Conservation (phyloP, 1,284 basidiomycete genomes). For the Ganoderma resinaceum region DNA sequence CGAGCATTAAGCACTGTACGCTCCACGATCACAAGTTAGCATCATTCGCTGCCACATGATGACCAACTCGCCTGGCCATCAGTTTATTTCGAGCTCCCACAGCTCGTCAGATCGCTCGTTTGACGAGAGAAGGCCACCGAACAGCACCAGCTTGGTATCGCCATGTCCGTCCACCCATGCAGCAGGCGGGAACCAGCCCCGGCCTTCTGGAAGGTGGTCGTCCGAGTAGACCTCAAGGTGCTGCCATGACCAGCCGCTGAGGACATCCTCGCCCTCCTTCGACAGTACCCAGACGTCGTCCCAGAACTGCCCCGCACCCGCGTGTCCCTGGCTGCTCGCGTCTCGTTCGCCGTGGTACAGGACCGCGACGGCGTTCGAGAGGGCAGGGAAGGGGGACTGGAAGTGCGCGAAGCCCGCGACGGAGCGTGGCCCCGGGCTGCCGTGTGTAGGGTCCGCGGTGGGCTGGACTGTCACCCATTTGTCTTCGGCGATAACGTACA, state of each 20-base stretch:
- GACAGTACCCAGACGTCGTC: conserved; percentile 42
- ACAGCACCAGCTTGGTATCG: conserved; percentile 29
- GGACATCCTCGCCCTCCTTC: conserved; percentile 21
- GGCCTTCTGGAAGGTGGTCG: conserved; percentile 29
- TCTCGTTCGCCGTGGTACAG: conserved; percentile 43
- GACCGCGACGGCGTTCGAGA: conserved; percentile 35
- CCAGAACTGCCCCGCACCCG: conserved; percentile 44
- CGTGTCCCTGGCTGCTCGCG: conserved; percentile 42
- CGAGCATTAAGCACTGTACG: neutral
- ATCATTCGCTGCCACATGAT: neutral
- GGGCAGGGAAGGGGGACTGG: conserved; percentile 20
- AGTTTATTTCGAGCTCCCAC: conserved; percentile 35
- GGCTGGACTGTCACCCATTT: conserved; percentile 36
- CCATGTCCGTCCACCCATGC: conserved; percentile 30
- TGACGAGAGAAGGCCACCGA: conserved; percentile 34
- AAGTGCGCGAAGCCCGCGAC: conserved; percentile 39
- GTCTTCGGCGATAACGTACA: conserved; percentile 37
- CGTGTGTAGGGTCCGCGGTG: conserved; percentile 29
- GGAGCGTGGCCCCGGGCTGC: conserved; percentile 37
- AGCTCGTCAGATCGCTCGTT: conserved; percentile 36
- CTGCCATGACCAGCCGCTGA: conserved; percentile 33
- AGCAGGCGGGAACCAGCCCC: conserved; percentile 36
- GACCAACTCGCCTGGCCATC: conserved; percentile 11
- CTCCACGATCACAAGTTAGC: neutral
- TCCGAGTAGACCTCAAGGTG: conserved; percentile 25